Conservation (phyloP, 2,329 filamentous ascomycete species). For the Clonostachys rhizophaga region DNA sequence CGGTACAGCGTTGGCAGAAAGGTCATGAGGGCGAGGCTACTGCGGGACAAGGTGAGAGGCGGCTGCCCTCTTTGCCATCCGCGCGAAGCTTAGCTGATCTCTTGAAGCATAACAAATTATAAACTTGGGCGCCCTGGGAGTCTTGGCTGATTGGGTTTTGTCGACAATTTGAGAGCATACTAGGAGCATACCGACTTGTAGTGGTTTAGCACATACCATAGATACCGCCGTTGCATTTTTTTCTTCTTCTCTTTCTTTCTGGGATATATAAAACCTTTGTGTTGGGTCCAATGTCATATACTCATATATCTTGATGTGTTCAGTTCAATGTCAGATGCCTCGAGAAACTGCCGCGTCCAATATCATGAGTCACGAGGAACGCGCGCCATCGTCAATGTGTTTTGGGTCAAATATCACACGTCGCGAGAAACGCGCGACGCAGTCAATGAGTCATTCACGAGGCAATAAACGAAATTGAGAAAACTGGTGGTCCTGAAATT, state of each 20-base stretch:
- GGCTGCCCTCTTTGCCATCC: conserved; percentile 58
- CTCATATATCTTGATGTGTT: neutral
- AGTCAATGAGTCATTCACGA: no score
- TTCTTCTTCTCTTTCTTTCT: neutral
- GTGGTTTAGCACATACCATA: no score
- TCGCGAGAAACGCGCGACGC: neutral
- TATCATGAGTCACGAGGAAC: neutral
- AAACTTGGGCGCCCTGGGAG: no score
- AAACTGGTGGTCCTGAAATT: no score
- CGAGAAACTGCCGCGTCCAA: neutral
- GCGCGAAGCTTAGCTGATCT: no score
- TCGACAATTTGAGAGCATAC: neutral
- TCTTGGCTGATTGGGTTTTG: neutral
- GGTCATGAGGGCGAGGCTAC: conserved; percentile 76
- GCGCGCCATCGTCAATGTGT: no score
- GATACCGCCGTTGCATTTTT: neutral
- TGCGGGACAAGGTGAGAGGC: conserved; percentile 64
- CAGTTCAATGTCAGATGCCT: neutral
- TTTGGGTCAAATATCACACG: neutral
- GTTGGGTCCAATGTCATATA: neutral
- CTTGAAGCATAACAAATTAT: no score
- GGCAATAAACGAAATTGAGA: no score
- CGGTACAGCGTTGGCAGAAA: conserved; percentile 75
- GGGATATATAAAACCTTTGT: neutral
- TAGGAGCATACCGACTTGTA: neutral